Base-by-base conservation (phyloP, 257 asterid genomes). In the Solanum chmielewskii region DNA sequence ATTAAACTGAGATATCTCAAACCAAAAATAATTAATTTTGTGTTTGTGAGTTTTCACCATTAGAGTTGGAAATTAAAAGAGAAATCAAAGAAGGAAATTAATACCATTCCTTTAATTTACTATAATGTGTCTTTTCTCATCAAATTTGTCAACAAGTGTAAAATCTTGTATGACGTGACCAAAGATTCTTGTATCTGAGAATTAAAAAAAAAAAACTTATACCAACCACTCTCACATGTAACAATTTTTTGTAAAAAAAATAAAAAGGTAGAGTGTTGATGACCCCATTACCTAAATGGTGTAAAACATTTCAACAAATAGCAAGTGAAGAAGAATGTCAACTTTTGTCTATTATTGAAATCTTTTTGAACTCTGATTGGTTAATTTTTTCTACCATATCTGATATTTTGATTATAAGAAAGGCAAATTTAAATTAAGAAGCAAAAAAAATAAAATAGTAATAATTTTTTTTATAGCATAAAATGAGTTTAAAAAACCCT, bases 81-180 rank as follows among this genome's bases (percentile, higher is more conserved):
- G 27, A 49, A 25, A 5, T 47, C 85, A 80, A 47, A 37, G 33
- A 35, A 9, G 21, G 42, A 27, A 1, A 45, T 45, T 15, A 10
- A 80, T 49, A 29, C 85, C 69, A 29, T 81, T 31, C 62, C 69
- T 29, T 45, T 60, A 85, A 45, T 21, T 74, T 66, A 45, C 78
- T 29, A 45, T 31, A 60, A 39, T 85, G 56, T 87, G 68, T 86
- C 89, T 88, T 92, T 85, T 89, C 90, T 90, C 93, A 85, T 77
- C 94, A 86, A 83, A 87, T 85, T 89, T 87, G 91, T 91, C 89
- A 87, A 92, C 92, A 93, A 90, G 92, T 88, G 93, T 92, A 90
- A 92, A 90, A 93, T 93, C 95, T 62, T 91, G 92, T 87, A 44
- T 94, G 97, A 93, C 94, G 93, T 91, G 94, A 92, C 90, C 88